phyloP scores from a whole-genome alignment of 768 basidiomycete species.

The Podaxis sp. region DNA sequence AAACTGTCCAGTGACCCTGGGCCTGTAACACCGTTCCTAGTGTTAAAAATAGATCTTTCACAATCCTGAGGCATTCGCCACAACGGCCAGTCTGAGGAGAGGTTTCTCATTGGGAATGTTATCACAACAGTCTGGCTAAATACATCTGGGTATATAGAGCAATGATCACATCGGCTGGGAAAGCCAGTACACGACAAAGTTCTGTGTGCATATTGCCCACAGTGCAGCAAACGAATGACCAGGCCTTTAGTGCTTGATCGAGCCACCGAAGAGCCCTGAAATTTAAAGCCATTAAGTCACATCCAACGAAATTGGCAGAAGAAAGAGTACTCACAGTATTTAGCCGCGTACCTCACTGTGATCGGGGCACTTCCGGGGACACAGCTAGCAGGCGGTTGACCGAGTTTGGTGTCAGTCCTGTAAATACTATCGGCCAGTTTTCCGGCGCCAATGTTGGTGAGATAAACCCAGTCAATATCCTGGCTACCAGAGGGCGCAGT shows the following conservation, averaged over 20 bases:
- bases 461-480: constrained; percentile 54
- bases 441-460: constrained; percentile 39
- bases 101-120: too few relatives aligned
- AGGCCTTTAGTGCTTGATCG: background rate
- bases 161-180: background rate
- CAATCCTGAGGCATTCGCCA: too few relatives aligned
- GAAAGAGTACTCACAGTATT: constrained; percentile 43
- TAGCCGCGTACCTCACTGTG: constrained; percentile 49
- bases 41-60: too few relatives aligned
- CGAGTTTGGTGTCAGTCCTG: constrained; percentile 47
- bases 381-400: constrained; percentile 50
- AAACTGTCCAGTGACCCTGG: too few relatives aligned
- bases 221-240: background rate
- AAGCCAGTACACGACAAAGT: background rate
- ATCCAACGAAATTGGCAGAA: background rate
- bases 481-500: constrained; percentile 29
- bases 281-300: background rate
- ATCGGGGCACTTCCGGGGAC: constrained; percentile 39
- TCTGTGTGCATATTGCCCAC: background rate
- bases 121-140: too few relatives aligned
- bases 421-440: constrained; percentile 46
- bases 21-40: too few relatives aligned
- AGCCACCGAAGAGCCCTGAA: constrained; percentile 10
- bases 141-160: background rate
- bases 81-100: too few relatives aligned